Percentiles rank a stretch among this genome's conserved stretches.
Evolutionary conservation across 306 rosid species (phyloP).

Genomic region (Castanospermum australe): DNA sequence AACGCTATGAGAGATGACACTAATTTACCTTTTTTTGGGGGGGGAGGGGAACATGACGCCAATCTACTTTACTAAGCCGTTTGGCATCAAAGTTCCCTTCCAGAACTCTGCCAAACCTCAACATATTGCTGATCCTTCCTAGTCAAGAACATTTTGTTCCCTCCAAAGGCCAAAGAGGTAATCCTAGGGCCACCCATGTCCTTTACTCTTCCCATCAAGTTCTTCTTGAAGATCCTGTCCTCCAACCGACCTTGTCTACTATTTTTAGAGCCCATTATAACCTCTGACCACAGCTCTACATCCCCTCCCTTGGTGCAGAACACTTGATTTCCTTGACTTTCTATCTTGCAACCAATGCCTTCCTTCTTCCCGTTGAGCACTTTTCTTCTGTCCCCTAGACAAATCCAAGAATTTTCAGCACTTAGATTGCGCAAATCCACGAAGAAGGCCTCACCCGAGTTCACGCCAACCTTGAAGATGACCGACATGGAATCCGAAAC

Average conservation of each 20-base stretch:
- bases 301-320: constrained; percentile 77
- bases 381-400: constrained; percentile 65
- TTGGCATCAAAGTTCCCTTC: constrained; percentile 52
- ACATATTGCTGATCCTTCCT: constrained; percentile 78
- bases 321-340: constrained; percentile 80
- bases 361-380: constrained; percentile 69
- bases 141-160: constrained; percentile 84
- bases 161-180: constrained; percentile 71
- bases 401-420: constrained; percentile 60
- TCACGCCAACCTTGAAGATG: constrained; percentile 87
- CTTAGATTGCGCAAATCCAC: constrained; percentile 69
- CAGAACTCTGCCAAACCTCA: constrained; percentile 92
- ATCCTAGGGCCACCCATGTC: constrained; percentile 78
- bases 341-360: constrained; percentile 77
- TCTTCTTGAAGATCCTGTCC: constrained; percentile 69
- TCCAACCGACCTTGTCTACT: constrained; percentile 21
- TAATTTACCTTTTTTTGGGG: too few species aligned
- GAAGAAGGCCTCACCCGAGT: constrained; percentile 63
- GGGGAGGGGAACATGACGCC: too few species aligned
- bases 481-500: constrained; percentile 57
- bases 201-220: constrained; percentile 71
- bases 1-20: too few species aligned
- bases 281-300: constrained; percentile 86
- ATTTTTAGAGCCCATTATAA: constrained; percentile 42
- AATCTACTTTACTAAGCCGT: too few species aligned